Base-by-base conservation (phyloP, 2,329 filamentous ascomycete species). In the Ceratocystis variospora region DNA sequence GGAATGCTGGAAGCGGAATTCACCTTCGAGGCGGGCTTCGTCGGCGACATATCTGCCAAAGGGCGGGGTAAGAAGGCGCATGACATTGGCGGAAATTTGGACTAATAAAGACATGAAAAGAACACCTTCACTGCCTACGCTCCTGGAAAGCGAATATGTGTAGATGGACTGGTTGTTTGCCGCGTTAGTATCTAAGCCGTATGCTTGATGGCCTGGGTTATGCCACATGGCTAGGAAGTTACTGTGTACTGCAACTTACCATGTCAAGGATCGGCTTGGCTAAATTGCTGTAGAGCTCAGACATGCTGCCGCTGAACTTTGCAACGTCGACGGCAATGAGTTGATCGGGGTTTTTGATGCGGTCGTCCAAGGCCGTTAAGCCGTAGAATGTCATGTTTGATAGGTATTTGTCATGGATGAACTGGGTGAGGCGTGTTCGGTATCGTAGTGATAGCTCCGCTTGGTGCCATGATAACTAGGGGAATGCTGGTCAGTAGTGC, bases 371-470 rank as follows among this genome's bases (percentile, higher is more conserved):
- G 0, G 94, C 91, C 0, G 92, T 95, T 64, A 99, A 88, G 2
- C 91, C 92, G 75, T 99, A 99, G 75, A 97, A 99, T 0, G 93
- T 97, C 83, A 99, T 88, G 68, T 96, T 89, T n/a, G 89, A 92
- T 15, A 99, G 83, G 75, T 99, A 99, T 74, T 92, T 90, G 74
- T 95, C 89, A 77, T 99, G 94, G 63, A 99, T 94, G 74, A 92
- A 81, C 72, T 94, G 88, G n/a, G 94, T 99, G 44, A 99, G 81
- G 59, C 94, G 86, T 48, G 92, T 93, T 69, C 94, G 87, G 75
- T 99, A 99, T 73, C 93, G 89, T 37, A 99, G 80, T 0, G 93
- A 91, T 55, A 99, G 83, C 74, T 95, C 91, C 73, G 92, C 95
- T 79, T 99, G 94, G 73, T 99, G 94, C 75, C 96, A 97, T 31